These are phyloP conservation scores for Eucalyptus erythrocorys DNA, from an alignment of 345 rosid genomes.

Conservation along the genomic window DNA sequence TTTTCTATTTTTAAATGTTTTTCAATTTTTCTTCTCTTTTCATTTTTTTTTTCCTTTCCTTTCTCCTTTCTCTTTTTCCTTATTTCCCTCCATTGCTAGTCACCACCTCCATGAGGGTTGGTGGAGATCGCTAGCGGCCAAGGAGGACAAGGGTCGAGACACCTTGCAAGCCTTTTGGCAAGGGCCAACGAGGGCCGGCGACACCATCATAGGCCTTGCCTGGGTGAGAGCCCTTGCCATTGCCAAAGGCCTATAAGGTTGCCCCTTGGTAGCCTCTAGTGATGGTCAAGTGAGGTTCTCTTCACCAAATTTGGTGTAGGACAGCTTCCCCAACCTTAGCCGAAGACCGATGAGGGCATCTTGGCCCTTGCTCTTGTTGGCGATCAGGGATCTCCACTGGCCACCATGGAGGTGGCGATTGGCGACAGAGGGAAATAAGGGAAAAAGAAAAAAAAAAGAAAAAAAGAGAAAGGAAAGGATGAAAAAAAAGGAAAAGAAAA, in stretches of 20 bases:
- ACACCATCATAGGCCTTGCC: too few species aligned
- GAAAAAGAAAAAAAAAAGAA: too few species aligned
- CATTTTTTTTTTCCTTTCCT: too few species aligned
- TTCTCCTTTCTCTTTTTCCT: fast-evolving
- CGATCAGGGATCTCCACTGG: fast-evolving
- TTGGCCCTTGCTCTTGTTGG: fast-evolving
- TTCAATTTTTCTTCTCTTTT: fast-evolving
- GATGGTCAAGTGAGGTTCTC: fast-evolving
- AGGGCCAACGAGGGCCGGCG: fast-evolving
- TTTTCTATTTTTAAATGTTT: too few species aligned
- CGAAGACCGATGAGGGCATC: fast-evolving
- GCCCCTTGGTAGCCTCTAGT: fast-evolving
- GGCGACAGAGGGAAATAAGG: fast-evolving
- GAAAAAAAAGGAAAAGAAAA: too few species aligned
- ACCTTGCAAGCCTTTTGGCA: fast-evolving
- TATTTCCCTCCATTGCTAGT: fast-evolving
- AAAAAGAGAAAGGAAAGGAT: too few species aligned
- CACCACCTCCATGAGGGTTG: too few species aligned
- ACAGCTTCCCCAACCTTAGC: too few species aligned
- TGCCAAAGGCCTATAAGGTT: fast-evolving
- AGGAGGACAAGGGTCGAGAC: fast-evolving
- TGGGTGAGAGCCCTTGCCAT: too few species aligned
- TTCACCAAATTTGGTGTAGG: too few species aligned
- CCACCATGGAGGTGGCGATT: fast-evolving
- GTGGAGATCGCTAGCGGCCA: fast-evolving